Evolutionary conservation across 1,284 basidiomycete genomes (phyloP).

Genomic region (Sphaerobolus stellatus): DNA sequence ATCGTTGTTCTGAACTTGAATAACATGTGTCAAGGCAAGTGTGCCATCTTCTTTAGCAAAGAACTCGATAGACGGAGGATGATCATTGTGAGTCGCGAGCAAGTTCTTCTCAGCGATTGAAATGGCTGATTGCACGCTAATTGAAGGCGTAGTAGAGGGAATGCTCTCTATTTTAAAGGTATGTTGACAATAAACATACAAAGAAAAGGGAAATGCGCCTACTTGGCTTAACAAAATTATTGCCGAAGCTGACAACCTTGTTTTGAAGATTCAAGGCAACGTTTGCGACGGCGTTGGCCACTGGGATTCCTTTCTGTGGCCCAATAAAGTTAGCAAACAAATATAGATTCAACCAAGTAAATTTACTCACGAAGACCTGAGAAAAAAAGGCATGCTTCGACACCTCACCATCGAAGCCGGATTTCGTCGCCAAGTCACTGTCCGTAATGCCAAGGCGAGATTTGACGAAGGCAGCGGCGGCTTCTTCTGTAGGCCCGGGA

Average conservation of each 20-base stretch:
- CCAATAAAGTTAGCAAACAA: neutral
- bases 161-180: no score
- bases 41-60: conserved; percentile 46
- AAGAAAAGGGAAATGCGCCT: conserved; percentile 16
- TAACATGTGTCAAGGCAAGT: conserved; percentile 51
- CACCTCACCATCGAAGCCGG: conserved; percentile 32
- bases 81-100: conserved; percentile 42
- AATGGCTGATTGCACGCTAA: conserved; percentile 40
- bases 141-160: conserved; percentile 37
- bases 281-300: conserved; percentile 50
- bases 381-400: conserved; percentile 40
- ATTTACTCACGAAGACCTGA: conserved; percentile 40
- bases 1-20: conserved; percentile 55
- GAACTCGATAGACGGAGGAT: conserved; percentile 47
- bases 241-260: conserved; percentile 48
- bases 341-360: neutral
- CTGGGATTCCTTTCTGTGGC: conserved; percentile 41
- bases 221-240: conserved; percentile 50
- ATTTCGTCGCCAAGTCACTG: conserved; percentile 31
- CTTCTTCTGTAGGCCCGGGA: conserved; percentile 27
- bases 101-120: conserved; percentile 40
- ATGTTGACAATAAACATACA: no score
- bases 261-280: conserved; percentile 39
- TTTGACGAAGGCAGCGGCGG: conserved; percentile 37
- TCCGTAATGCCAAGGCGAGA: conserved; percentile 31